Evolutionary conservation across 2,329 filamentous ascomycete species (phyloP).

Genomic region (Colletotrichum costaricense): DNA sequence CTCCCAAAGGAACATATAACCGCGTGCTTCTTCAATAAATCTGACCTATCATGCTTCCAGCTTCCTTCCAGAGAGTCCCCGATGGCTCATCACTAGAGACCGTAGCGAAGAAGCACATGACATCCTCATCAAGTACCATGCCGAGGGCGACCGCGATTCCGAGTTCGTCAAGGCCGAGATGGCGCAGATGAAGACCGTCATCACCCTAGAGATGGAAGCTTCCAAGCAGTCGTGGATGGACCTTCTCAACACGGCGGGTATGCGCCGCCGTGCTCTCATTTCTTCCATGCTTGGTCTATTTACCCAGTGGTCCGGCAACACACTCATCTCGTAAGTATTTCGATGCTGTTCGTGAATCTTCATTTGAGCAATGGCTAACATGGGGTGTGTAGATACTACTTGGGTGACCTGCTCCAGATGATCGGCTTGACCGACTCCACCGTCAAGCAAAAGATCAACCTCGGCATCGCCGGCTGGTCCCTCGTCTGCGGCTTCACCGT

Average conservation of each 20-base stretch:
- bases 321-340: slow-evolving; percentile 52
- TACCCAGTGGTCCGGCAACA: slow-evolving; percentile 65
- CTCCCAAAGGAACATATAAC: slow-evolving; percentile 55
- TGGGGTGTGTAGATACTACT: slow-evolving; percentile 51
- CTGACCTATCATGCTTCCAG: slow-evolving; percentile 46
- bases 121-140: slow-evolving; percentile 56
- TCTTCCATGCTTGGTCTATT: slow-evolving; percentile 62
- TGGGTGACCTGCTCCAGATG: slow-evolving; percentile 57
- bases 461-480: slow-evolving; percentile 60
- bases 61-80: slow-evolving; percentile 46
- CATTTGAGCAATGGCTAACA: background rate
- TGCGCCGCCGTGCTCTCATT: slow-evolving; percentile 61
- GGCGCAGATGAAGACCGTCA: slow-evolving; percentile 68
- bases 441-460: slow-evolving; percentile 56
- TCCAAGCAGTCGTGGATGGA: slow-evolving; percentile 65
- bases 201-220: slow-evolving; percentile 64
- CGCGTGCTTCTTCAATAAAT: slow-evolving; percentile 56
- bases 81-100: slow-evolving; percentile 47
- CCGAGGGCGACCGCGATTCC: slow-evolving; percentile 62
- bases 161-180: slow-evolving; percentile 69
- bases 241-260: slow-evolving; percentile 61
- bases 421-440: slow-evolving; percentile 55
- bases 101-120: slow-evolving; percentile 45
- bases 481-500: slow-evolving; percentile 56
- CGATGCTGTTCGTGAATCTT: background rate